Percentiles rank a stretch among this genome's conserved stretches.
Conservation (phyloP, 2,329 filamentous ascomycete genomes). For the Pseudogymnoascus sp. region DNA sequence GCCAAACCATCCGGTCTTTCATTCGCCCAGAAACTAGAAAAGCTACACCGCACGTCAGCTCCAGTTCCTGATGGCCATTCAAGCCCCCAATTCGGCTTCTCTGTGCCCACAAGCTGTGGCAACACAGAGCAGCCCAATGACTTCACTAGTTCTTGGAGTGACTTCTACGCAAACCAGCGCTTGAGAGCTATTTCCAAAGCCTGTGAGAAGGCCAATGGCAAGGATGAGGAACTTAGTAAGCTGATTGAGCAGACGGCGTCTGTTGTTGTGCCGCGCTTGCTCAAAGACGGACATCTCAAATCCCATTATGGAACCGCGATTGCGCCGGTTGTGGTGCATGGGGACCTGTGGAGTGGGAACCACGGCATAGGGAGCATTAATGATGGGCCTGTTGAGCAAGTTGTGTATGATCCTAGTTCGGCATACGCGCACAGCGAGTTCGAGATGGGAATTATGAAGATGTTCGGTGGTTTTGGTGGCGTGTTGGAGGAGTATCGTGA, state of each 20-base stretch:
- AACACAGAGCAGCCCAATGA: conserved; percentile 75
- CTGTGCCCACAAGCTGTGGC: conserved; percentile 78
- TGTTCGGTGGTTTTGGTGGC: conserved; percentile 83
- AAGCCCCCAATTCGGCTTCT: conserved; percentile 71
- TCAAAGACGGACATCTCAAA: conserved; percentile 58
- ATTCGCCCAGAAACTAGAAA: conserved; percentile 70
- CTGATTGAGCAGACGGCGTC: conserved; percentile 60
- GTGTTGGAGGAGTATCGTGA: conserved; percentile 66
- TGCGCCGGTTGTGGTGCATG: conserved; percentile 77
- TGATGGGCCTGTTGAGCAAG: conserved; percentile 52
- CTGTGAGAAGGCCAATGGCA: conserved; percentile 55
- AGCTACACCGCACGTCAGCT: conserved; percentile 69
- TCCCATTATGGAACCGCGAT: conserved; percentile 45
- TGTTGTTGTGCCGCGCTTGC: conserved; percentile 66
- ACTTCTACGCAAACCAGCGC: conserved; percentile 76
- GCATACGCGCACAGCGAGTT: conserved; percentile 86
- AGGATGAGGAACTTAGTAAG: conserved; percentile 53
- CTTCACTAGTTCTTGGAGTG: conserved; percentile 68
- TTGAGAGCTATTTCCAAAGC: conserved; percentile 58
- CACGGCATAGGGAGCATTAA: conserved; percentile 59
- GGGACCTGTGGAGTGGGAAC: conserved; percentile 92
- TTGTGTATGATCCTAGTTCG: conserved; percentile 75
- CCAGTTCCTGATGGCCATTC: conserved; percentile 55
- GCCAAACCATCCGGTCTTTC: conserved; percentile 42
- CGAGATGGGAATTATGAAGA: conserved; percentile 88